Evolutionary conservation across 1,284 basidiomycete genomes (phyloP), one percentile per base, ranked within the genome.

Genomic region (Meira nashicola): DNA sequence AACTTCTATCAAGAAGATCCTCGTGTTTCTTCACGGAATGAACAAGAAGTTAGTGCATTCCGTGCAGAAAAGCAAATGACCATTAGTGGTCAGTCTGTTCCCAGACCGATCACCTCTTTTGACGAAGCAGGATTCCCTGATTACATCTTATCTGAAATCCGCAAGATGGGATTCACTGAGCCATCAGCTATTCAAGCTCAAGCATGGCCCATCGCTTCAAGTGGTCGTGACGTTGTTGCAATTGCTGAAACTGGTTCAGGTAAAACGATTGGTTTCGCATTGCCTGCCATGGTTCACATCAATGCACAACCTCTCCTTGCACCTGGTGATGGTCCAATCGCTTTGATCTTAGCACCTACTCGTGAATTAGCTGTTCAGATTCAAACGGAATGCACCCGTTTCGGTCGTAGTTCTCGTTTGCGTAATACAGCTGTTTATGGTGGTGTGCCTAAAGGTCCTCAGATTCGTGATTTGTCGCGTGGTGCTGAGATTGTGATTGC

Each of bases 271-370:
- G 88, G 93, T 15, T 98, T 98, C 78, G 93, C 95, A 59, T 86
- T 98, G 51, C 94, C 94, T 55, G 92, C 94, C 60, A 98, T 98
- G 92, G 84, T 98, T 41, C 94, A 98, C 82, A 97, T 98, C 83
- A 98, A 97, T 84, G 94, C 94, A 50, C 95, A 98, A 84, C 90
- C 94, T 9, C 85, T 98, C 53, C 84, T 98, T 67, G 80, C 89
- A 2, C 89, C 93, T 51, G 94, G 94, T 33, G 95, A 98, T 80
- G 94, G 94, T 28, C 94, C 94, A 33, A 96, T 98, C 67, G 94
- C 91, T 38, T 86, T 98, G 59, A 90, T 98, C 63, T 86, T 98
- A 59, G 95, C 94, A 14, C 94, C 94, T 39, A 98, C 94, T 57
- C 90, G 94, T 82, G 94, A 98, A 82, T 86, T 98, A 59, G 95